A percentile compares a stretch with the other conserved stretches of the same genome.
phyloP scores from a whole-genome alignment of 2,329 filamentous ascomycete species.

The Ceratocystis albifundus region DNA sequence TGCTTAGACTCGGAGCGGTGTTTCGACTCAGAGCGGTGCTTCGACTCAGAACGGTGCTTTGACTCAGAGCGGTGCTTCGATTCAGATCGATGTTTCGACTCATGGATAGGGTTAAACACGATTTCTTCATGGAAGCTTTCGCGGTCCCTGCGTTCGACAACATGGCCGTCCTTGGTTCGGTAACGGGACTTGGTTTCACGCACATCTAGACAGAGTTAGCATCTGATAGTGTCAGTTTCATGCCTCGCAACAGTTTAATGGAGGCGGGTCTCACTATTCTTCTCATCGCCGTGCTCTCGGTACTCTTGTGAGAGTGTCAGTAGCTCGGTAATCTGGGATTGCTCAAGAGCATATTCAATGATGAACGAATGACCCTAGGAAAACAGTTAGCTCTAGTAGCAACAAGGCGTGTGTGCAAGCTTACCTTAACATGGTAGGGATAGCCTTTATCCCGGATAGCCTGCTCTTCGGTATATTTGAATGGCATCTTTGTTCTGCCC shows the following conservation, averaged over 20 bases:
- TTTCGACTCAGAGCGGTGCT: background rate
- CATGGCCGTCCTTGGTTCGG: slow-evolving; percentile 18
- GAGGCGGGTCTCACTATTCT: background rate
- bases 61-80: background rate
- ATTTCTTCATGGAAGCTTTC: slow-evolving; percentile 23
- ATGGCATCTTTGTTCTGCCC: slow-evolving; percentile 82
- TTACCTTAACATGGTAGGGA: slow-evolving; percentile 74
- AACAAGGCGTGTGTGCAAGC: slow-evolving; percentile 25
- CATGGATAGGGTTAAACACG: slow-evolving; percentile 12
- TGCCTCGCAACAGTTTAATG: background rate
- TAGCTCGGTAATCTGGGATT: slow-evolving; percentile 83
- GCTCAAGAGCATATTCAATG: slow-evolving; percentile 72
- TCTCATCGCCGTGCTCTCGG: slow-evolving; percentile 40
- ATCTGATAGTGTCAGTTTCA: background rate
- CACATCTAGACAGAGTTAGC: slow-evolving; percentile 3
- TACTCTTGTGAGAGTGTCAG: slow-evolving; percentile 73
- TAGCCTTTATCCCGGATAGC: slow-evolving; percentile 78
- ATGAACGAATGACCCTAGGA: slow-evolving; percentile 67
- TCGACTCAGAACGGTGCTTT: background rate
- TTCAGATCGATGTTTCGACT: background rate
- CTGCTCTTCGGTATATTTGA: slow-evolving; percentile 63
- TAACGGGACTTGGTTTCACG: slow-evolving; percentile 13
- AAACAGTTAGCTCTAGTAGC: slow-evolving; percentile 19
- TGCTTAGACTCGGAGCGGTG: slow-evolving; percentile 7
- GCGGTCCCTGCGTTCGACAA: slow-evolving; percentile 19